Base-by-base conservation (phyloP, 2,329 filamentous ascomycete genomes). In the Onygenales sp. region DNA sequence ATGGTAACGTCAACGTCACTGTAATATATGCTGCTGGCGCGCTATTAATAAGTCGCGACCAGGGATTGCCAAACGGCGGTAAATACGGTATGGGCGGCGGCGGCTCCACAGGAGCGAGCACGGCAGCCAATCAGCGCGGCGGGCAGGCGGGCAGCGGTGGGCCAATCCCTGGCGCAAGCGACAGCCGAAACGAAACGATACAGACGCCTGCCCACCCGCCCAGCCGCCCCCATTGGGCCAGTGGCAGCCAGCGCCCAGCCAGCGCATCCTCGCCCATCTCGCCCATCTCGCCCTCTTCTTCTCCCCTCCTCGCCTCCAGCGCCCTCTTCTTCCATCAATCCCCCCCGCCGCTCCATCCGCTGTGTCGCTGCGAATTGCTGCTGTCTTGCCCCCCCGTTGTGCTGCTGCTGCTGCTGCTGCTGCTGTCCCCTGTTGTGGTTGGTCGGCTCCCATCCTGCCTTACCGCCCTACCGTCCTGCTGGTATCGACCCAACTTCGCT, bases 121-220 rank as follows among this genome's bases (percentile, higher is more conserved):
- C 13, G 7, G 6, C 13, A n/a, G 31, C 7, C 44, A 34, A 47
- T 47, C 44, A 47, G 21, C 13, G 44, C 44, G 44, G 31, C 31
- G 14, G 31, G 21, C 21, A 27, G 36, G 13, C 7, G 27, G 48
- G 21, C 48, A 43, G 48, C 48, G 37, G 42, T 36, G 32, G 49
- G 49, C 33, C 49, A 42, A 52, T 43, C 42, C 49, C 48, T 54
- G 42, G 39, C 54, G 51, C 54, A 56, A 57, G 54, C 56, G 54
- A 57, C 56, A 57, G 56, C 53, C 56, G 56, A 57, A 57, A 57
- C 54, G 49, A 52, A 55, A 56, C 54, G 52, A 57, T 56, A 56
- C 54, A 56, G 54, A 43, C 52, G 52, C 52, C 47, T 40, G 46
- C 39, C 51, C 49, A 55, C 46, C 51, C 53, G 55, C 57, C 55